Evolutionary conservation across 2,329 filamentous ascomycete species (phyloP), one percentile per base, ranked within the genome.

Genomic region (Cladophialophora immunda): DNA sequence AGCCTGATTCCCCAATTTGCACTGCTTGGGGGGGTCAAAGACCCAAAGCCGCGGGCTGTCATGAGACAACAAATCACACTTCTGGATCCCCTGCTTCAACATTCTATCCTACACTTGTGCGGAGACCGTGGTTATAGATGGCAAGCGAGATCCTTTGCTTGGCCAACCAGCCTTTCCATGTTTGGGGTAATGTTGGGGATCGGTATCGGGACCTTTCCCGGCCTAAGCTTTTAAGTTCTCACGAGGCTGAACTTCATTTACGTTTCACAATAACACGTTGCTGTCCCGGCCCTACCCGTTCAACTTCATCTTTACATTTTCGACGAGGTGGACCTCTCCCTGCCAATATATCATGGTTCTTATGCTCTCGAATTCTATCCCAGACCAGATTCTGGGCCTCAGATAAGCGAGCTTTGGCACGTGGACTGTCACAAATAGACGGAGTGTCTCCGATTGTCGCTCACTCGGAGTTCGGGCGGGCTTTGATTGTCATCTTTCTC

Each of bases 401-500:
- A 54, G 62, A 64, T 59, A 52, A 54, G 62, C 62, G 62, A 64
- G 17, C 45, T n/a, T 53, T 30, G 55, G 25, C 62, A 64, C 55
- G 55, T 58, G 56, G 29, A 34, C 22, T 45, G 59, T 59, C 56
- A 41, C 22, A 56, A 15, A 34, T 22, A 13, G 54, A 17, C 47
- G 59, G 30, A 53, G 32, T 50, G 25, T 55, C 47, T 25, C 52
- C 59, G 59, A 32, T 34, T 25, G 29, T 30, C 22, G 27, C 38
- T 25, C 60, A 17, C 25, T 56, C 60, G 53, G 52, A 63, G 41
- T 56, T 57, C 29, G 25, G 36, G 52, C 53, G 34, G 19, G 17
- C 53, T 17, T 47, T 38, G 22, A 19, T 52, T 17, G 30, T 38
- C 45, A 38, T 54, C 55, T n/a, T 27, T 36, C 15, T 53, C 19